phyloP scores from a whole-genome alignment of 2,329 filamentous ascomycete genomes.

The Pezicula neosporulosa region DNA sequence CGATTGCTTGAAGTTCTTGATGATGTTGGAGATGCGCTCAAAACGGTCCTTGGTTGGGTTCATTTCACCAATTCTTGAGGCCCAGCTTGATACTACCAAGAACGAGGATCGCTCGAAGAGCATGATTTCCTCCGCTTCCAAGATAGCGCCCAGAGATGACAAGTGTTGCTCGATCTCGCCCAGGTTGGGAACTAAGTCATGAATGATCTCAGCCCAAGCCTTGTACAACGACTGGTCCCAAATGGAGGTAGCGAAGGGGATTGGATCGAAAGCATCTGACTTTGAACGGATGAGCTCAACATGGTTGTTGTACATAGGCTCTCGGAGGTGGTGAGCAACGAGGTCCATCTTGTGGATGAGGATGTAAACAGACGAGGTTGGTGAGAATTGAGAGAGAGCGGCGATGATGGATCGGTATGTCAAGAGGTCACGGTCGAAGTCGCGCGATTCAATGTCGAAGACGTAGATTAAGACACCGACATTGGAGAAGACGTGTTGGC shows the following conservation, averaged over 20 bases:
- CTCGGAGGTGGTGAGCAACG: slow-evolving; percentile 74
- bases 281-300: slow-evolving; percentile 73
- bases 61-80: slow-evolving; percentile 65
- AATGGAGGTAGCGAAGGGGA: slow-evolving; percentile 92
- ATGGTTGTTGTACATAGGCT: slow-evolving; percentile 80
- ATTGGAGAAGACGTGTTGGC: slow-evolving; percentile 93
- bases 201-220: slow-evolving; percentile 97
- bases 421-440: slow-evolving; percentile 87
- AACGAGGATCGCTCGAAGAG: slow-evolving; percentile 96
- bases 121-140: slow-evolving; percentile 90
- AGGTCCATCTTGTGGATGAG: slow-evolving; percentile 99
- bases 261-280: slow-evolving; percentile 71
- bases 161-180: slow-evolving; percentile 84
- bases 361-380: slow-evolving; percentile 81
- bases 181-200: slow-evolving; percentile 94
- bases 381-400: slow-evolving; percentile 82
- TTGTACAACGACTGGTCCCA: slow-evolving; percentile 99
- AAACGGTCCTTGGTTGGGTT: slow-evolving; percentile 93
- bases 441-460: slow-evolving; percentile 95
- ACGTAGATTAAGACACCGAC: slow-evolving; percentile 98
- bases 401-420: slow-evolving; percentile 90
- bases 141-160: slow-evolving; percentile 74
- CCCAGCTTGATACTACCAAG: slow-evolving; percentile 91
- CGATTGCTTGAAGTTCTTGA: slow-evolving; percentile 96
- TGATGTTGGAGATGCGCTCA: slow-evolving; percentile 92